Base-by-base conservation (phyloP, 75 land plant genomes). In the Pinus taeda region DNA sequence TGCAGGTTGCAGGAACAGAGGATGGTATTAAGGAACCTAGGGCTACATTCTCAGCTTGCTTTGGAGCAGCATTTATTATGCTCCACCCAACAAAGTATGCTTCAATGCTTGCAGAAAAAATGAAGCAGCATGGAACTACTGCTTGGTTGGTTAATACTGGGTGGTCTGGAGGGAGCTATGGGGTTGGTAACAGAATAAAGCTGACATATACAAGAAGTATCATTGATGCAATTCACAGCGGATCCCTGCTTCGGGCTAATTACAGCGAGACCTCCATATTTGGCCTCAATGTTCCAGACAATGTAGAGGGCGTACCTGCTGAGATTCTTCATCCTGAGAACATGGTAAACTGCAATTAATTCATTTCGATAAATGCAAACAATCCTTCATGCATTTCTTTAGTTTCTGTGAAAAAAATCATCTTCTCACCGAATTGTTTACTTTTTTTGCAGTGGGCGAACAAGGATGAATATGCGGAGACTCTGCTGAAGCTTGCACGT, bases 211-310 rank as follows among this genome's bases (percentile, higher is more conserved):
- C 85, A 17, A 22, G 85, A 49, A 82, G 77, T 75, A 83, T 83
- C 58, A 83, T 83, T 66, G 85, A 83, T 83, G 85, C 85, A 64
- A 83, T 83, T 59, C 85, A 83, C 59, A 77, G 76, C 57, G 85
- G 85, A 11, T 82, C 79, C 21, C 36, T 83, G 78, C 73, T 83
- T 29, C 53, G 82, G 36, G 74, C 75, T n/a, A 67, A 82, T 42
- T 83, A 83, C 80, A 74, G 20, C 29, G 55, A 83, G 75, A 83
- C 85, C 22, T 85, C 85, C 57, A 83, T 83, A 36, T 83, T 83
- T 76, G 81, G 75, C 70, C 85, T 83, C 37, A 45, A 83, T 15
- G 71, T 83, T 33, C 85, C 85, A 12, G 78, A 76, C n/a, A 49
- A 76, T 21, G 85, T 83, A 8, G 71, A 76, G 56, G 85, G 85